Conservation (phyloP, 495 filamentous ascomycete genomes). For the Tuber umbilicatum region DNA sequence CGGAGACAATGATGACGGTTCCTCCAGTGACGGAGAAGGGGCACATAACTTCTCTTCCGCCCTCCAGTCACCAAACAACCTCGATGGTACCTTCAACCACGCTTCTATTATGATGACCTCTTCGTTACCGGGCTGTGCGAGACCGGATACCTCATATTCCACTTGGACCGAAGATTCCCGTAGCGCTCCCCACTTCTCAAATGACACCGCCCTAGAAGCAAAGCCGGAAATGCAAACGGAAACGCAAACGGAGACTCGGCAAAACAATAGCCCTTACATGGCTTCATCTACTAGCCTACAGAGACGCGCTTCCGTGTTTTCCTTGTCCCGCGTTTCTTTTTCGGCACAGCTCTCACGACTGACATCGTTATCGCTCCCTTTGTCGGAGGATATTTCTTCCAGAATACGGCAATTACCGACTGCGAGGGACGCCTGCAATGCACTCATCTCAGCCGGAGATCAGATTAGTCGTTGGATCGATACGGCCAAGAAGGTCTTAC, state of each 20-base stretch:
- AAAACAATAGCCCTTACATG: conserved; percentile 15
- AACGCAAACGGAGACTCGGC: neutral
- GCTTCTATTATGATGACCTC: conserved; percentile 43
- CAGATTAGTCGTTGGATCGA: conserved; percentile 88
- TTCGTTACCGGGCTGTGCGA: conserved; percentile 43
- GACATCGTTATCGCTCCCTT: conserved; percentile 75
- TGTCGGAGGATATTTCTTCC: conserved; percentile 69
- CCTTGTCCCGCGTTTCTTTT: conserved; percentile 81
- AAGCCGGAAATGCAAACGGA: conserved; percentile 2
- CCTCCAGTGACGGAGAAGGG: neutral
- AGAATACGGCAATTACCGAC: conserved; percentile 77
- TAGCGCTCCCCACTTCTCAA: conserved; percentile 42
- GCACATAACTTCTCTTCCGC: neutral
- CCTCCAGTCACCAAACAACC: neutral
- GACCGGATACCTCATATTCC: conserved; percentile 38
- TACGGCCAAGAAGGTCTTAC: conserved; percentile 79
- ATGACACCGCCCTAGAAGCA: conserved; percentile 14
- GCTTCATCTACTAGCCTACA: conserved; percentile 36
- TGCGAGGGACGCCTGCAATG: conserved; percentile 67
- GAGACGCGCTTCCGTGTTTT: conserved; percentile 76
- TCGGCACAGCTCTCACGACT: conserved; percentile 82
- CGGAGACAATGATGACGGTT: neutral
- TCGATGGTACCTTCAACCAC: conserved; percentile 33
- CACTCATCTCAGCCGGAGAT: conserved; percentile 71
- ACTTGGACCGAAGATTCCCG: conserved; percentile 48